phyloP scores from a whole-genome alignment of 108 stramenopile species.

The Cyclostephanos tholiformis region DNA sequence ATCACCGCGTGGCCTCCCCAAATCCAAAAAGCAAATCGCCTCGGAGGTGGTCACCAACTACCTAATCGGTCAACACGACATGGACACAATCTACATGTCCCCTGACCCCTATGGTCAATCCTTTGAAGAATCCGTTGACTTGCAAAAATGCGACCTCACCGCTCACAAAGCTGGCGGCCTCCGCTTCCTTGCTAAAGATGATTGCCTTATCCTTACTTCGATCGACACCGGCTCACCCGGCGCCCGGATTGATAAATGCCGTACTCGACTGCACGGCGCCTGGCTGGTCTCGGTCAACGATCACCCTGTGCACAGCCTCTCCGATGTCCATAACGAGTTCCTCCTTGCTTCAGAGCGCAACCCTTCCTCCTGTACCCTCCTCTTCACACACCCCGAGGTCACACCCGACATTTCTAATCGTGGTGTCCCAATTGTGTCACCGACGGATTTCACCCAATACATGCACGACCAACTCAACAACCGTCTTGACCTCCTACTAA shows the following conservation, averaged over 20 bases:
- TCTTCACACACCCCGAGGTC: neutral
- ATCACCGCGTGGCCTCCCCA: no score
- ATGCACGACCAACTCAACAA: no score
- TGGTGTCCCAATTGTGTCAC: no score
- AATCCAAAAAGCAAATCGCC: no score
- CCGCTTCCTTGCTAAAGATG: neutral
- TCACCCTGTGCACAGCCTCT: neutral
- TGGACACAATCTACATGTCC: neutral
- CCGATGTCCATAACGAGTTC: neutral
- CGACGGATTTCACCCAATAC: no score
- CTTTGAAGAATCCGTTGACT: neutral
- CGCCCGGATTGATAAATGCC: neutral
- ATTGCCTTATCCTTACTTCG: neutral
- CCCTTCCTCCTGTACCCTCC: neutral
- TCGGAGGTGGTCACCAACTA: neutral
- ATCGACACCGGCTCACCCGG: neutral
- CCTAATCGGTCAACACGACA: neutral
- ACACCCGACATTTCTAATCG: neutral
- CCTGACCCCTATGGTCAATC: neutral
- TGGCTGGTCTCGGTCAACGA: neutral
- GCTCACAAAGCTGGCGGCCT: neutral
- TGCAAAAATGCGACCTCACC: neutral
- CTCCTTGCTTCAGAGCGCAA: neutral
- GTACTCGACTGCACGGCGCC: neutral
- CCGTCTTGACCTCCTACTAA: no score